Percentiles rank a stretch among this genome's conserved stretches.
Evolutionary conservation across 73 alveolate genomes (phyloP).

Genomic region (Uronychia binucleata): DNA sequence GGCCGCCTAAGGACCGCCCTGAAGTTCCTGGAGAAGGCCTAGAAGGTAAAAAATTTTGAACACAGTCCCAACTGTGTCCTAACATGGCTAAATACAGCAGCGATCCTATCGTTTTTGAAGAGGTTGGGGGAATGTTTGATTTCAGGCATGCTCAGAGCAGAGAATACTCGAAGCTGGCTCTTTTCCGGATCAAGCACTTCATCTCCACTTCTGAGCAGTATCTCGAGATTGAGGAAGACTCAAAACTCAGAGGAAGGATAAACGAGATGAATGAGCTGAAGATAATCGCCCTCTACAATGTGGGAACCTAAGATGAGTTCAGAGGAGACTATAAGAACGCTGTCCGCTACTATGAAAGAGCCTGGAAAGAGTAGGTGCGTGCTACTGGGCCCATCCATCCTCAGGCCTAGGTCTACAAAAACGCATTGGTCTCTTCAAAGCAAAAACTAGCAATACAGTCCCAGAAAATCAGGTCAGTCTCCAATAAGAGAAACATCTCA

Average conservation of each 20-base stretch:
- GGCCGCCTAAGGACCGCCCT: neutral
- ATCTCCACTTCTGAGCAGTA: neutral
- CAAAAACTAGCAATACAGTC: too few relatives aligned
- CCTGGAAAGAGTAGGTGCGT: neutral
- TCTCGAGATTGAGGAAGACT: neutral
- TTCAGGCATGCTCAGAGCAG: neutral
- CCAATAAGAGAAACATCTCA: too few relatives aligned
- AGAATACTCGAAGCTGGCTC: neutral
- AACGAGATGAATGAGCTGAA: neutral
- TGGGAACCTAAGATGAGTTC: neutral
- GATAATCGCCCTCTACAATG: neutral
- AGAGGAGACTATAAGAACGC: neutral
- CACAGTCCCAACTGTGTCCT: neutral
- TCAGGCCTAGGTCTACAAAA: neutral
- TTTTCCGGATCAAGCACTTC: neutral
- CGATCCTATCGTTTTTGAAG: neutral
- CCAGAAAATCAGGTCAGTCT: too few relatives aligned
- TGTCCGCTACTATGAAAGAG: neutral
- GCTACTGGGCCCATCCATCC: neutral
- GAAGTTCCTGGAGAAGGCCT: neutral
- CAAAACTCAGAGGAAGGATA: neutral
- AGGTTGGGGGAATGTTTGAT: too few relatives aligned
- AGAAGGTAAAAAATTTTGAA: neutral
- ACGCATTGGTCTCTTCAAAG: neutral
- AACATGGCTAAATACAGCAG: neutral